Conservation (phyloP, 495 filamentous ascomycete species). For the Xanthoparmelia taractica region DNA sequence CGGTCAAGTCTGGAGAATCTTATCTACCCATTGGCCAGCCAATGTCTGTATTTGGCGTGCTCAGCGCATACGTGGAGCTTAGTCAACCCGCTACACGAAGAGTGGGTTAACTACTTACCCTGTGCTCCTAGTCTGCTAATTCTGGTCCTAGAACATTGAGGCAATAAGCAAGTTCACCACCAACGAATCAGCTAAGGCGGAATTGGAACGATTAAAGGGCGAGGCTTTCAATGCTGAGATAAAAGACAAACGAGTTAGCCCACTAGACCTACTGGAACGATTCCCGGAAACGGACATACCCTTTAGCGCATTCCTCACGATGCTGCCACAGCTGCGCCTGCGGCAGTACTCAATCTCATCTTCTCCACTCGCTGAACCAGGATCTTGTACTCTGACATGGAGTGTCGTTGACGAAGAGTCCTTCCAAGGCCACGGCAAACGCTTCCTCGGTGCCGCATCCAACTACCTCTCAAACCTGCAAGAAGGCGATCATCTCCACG, state of each 20-base stretch:
- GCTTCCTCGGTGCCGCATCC: slow-evolving; percentile 52
- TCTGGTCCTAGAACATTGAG: background rate
- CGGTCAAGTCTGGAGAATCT: slow-evolving; percentile 36
- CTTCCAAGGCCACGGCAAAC: slow-evolving; percentile 29
- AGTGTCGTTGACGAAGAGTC: slow-evolving; percentile 52
- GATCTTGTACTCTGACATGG: slow-evolving; percentile 58
- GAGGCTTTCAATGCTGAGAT: background rate
- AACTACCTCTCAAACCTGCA: slow-evolving; percentile 51
- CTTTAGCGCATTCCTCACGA: slow-evolving; percentile 54
- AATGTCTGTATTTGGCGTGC: slow-evolving; percentile 52
- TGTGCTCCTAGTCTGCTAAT: background rate
- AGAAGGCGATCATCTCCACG: slow-evolving; percentile 53
- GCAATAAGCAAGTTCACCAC: background rate
- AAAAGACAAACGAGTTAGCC: background rate
- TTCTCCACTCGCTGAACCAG: slow-evolving; percentile 52
- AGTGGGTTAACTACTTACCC: background rate
- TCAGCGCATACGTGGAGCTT: slow-evolving; percentile 66
- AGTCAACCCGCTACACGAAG: slow-evolving; percentile 55
- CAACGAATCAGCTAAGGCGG: background rate
- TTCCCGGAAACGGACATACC: slow-evolving; percentile 32
- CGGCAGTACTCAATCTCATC: slow-evolving; percentile 79
- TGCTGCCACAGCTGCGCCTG: slow-evolving; percentile 67
- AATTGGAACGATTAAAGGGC: background rate
- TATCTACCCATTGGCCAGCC: slow-evolving; percentile 51
- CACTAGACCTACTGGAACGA: background rate